Conservation (phyloP, 2,329 filamentous ascomycete species). For the Paracoccidioides brasiliensis region DNA sequence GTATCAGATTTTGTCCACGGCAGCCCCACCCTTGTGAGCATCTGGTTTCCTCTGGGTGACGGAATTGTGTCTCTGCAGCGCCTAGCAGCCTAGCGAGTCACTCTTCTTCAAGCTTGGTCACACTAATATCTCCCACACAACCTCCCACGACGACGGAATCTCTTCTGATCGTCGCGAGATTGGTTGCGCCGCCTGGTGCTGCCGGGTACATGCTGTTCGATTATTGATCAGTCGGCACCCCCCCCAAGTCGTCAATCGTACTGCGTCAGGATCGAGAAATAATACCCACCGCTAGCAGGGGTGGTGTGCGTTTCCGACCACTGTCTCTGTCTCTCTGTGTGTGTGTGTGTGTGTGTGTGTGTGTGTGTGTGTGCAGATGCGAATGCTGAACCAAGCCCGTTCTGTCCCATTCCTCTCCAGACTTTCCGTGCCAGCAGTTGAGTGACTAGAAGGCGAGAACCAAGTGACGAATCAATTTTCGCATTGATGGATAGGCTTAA, state of each 20-base stretch:
- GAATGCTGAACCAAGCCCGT: background rate
- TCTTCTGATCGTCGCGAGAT: slow-evolving; percentile 11
- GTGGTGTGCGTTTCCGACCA: background rate
- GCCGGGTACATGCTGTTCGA: background rate
- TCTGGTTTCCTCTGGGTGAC: background rate
- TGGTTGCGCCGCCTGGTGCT: slow-evolving; percentile 9
- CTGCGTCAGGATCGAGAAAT: background rate
- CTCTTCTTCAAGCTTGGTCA: slow-evolving; percentile 4
- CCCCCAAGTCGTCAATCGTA: background rate
- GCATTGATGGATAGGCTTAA: background rate
- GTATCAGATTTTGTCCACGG: slow-evolving; percentile 4
- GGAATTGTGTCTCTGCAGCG: slow-evolving; percentile 10
- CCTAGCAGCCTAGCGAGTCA: slow-evolving; percentile 4
- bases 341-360: too few species aligned
- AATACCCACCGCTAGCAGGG: background rate
- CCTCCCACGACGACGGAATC: slow-evolving; percentile 8
- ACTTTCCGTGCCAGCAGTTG: background rate
- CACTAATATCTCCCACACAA: background rate
- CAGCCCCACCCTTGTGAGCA: background rate
- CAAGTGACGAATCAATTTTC: background rate
- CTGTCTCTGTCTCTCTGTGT: background rate
- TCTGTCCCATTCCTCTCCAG: background rate
- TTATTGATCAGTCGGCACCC: background rate
- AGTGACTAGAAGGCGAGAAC: background rate
- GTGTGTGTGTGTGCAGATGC: too few species aligned